Conservation (phyloP, 805 yeast species). For the Sugiyamaella smithiae region DNA sequence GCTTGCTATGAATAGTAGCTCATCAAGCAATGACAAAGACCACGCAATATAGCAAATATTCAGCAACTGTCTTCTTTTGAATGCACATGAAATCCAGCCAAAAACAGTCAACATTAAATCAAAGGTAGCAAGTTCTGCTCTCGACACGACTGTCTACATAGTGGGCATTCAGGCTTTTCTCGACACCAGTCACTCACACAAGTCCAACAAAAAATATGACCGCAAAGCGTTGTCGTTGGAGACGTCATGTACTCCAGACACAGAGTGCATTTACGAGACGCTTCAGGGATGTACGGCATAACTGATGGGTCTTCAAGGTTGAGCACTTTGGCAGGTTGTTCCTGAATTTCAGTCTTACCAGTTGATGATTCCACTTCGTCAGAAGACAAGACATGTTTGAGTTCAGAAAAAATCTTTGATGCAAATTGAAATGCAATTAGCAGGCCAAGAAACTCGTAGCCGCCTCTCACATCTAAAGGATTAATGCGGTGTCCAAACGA, state of each 20-base stretch:
- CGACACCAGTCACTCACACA: slow-evolving; percentile 89
- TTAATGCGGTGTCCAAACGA: slow-evolving; percentile 34
- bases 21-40: too few species aligned
- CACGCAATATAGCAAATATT: too few species aligned
- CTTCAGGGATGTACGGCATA: slow-evolving; percentile 66
- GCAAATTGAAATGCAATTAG: slow-evolving; percentile 33
- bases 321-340: slow-evolving; percentile 27
- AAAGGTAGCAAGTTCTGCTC: slow-evolving; percentile 64
- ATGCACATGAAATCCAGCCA: too few species aligned
- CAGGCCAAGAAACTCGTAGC: slow-evolving; percentile 71
- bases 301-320: slow-evolving; percentile 55
- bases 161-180: slow-evolving; percentile 85
- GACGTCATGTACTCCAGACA: slow-evolving; percentile 77
- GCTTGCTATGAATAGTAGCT: too few species aligned
- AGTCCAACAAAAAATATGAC: slow-evolving; percentile 90
- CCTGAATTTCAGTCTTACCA: not conserved
- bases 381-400: not conserved
- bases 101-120: too few species aligned
- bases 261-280: slow-evolving; percentile 75
- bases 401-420: slow-evolving; percentile 9
- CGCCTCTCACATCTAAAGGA: slow-evolving; percentile 32
- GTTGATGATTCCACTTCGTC: not conserved
- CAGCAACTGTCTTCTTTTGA: too few species aligned
- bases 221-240: slow-evolving; percentile 87
- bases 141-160: slow-evolving; percentile 71